A percentile compares a stretch with the other conserved stretches of the same genome.
Conservation (phyloP, 2,329 filamentous ascomycete species). For the Chrysosporium queenslandicum region DNA sequence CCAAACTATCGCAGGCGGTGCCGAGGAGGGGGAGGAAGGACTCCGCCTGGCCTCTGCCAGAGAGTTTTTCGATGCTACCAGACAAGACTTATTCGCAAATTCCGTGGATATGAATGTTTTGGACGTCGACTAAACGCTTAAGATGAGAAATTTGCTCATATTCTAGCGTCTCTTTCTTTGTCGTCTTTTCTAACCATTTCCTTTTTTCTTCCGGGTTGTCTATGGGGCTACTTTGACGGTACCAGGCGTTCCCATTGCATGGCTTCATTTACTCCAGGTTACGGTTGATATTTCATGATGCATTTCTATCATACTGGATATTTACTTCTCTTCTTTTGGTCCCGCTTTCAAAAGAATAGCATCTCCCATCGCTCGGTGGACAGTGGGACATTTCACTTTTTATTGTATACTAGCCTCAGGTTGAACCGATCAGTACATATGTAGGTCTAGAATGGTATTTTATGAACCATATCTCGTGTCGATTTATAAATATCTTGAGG, state of each 20-base stretch:
- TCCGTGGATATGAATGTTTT: slow-evolving; percentile 6
- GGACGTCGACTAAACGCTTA: background rate
- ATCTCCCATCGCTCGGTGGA: background rate
- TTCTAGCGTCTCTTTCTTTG: background rate
- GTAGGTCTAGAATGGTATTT: background rate
- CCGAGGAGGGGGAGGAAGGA: slow-evolving; percentile 4
- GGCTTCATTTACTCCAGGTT: too few relatives aligned
- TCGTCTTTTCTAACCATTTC: too few relatives aligned
- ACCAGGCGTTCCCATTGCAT: too few relatives aligned
- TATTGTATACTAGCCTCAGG: slow-evolving; percentile 1
- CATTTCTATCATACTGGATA: background rate
- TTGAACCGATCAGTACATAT: background rate
- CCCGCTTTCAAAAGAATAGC: background rate
- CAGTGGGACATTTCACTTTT: too few relatives aligned
- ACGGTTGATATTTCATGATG: background rate
- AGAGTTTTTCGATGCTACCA: slow-evolving; percentile 1
- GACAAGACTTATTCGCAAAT: slow-evolving; percentile 8
- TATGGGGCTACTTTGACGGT: too few relatives aligned
- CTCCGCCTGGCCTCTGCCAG: slow-evolving; percentile 5
- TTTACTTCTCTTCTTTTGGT: background rate
- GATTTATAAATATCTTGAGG: background rate
- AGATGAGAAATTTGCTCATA: background rate
- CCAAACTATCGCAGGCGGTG: background rate
- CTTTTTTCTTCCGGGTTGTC: background rate
- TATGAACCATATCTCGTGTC: background rate